These are phyloP conservation scores for Detonula confervacea DNA, from an alignment of 352 stramenopile genomes.

Conservation along the genomic window DNA sequence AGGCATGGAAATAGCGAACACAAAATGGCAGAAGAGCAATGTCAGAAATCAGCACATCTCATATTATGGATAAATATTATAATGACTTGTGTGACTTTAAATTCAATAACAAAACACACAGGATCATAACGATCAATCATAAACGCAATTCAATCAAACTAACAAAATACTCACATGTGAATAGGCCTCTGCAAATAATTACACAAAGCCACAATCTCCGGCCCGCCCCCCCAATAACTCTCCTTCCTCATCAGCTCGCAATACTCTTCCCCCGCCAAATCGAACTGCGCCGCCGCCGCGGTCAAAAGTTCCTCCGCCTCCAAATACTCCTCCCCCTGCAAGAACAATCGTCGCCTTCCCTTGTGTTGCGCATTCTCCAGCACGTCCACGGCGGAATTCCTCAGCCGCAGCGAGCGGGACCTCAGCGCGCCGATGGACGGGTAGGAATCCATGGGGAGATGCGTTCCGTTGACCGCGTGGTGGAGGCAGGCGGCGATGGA, in stretches of 20 bases:
- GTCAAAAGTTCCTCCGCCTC: slow-evolving; percentile 67
- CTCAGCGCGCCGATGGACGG: not conserved
- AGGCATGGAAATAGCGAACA: not conserved
- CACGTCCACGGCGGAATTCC: slow-evolving; percentile 6
- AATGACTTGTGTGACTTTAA: no score
- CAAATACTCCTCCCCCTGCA: slow-evolving; percentile 80
- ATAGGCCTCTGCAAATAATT: slow-evolving; percentile 87
- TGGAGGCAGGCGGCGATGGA: slow-evolving; percentile 71
- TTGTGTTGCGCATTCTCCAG: not conserved
- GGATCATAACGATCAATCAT: slow-evolving; percentile 7
- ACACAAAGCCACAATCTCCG: slow-evolving; percentile 87
- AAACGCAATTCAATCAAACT: no score
- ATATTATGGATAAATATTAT: no score
- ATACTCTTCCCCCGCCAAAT: slow-evolving; percentile 73
- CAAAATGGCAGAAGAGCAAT: not conserved
- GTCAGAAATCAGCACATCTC: no score
- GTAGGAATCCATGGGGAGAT: slow-evolving; percentile 20
- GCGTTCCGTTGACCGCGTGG: slow-evolving; percentile 23
- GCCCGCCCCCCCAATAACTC: slow-evolving; percentile 86
- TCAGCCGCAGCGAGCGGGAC: slow-evolving; percentile 13
- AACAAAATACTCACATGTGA: slow-evolving; percentile 75
- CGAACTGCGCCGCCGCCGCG: slow-evolving; percentile 73
- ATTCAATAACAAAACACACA: no score
- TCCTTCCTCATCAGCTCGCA: slow-evolving; percentile 83
- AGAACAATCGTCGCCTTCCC: slow-evolving; percentile 55